Conservation (phyloP, 2,329 filamentous ascomycete species). For the Hypoxylon sp. region DNA sequence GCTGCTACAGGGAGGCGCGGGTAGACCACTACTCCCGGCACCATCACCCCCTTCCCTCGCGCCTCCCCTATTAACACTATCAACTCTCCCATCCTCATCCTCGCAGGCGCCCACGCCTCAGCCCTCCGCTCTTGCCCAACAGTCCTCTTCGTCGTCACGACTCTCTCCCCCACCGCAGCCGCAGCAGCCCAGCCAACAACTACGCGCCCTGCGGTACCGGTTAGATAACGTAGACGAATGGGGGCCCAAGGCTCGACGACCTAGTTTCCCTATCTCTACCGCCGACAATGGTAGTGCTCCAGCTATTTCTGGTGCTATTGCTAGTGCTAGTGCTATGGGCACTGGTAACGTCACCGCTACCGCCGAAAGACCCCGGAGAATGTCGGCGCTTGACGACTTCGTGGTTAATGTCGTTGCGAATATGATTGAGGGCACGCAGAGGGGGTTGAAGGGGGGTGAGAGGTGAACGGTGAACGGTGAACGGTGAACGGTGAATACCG, state of each 20-base stretch:
- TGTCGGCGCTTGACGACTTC: constrained; percentile 28
- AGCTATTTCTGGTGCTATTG: too few species aligned
- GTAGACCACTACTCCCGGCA: background rate
- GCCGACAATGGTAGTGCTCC: background rate
- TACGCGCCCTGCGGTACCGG: constrained; percentile 37
- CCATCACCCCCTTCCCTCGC: background rate
- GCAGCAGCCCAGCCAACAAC: constrained; percentile 13
- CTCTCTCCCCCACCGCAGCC: constrained; percentile 3
- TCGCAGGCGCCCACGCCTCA: background rate
- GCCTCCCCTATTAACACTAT: background rate
- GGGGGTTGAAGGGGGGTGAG: constrained; percentile 26
- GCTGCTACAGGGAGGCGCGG: background rate
- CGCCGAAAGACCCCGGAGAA: background rate
- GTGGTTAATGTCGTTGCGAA: constrained; percentile 45
- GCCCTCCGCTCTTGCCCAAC: background rate
- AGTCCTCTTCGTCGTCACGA: background rate
- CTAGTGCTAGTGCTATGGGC: too few species aligned
- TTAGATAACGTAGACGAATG: constrained; percentile 25
- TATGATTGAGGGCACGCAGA: constrained; percentile 47
- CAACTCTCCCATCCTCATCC: background rate
- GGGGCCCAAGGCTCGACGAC: background rate
- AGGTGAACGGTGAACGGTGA: background rate
- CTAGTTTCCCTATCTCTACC: background rate
- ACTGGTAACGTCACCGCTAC: background rate
- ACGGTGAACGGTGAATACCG: too few species aligned